Conservation (phyloP, 352 stramenopile genomes). For the Pythium chondricola region DNA sequence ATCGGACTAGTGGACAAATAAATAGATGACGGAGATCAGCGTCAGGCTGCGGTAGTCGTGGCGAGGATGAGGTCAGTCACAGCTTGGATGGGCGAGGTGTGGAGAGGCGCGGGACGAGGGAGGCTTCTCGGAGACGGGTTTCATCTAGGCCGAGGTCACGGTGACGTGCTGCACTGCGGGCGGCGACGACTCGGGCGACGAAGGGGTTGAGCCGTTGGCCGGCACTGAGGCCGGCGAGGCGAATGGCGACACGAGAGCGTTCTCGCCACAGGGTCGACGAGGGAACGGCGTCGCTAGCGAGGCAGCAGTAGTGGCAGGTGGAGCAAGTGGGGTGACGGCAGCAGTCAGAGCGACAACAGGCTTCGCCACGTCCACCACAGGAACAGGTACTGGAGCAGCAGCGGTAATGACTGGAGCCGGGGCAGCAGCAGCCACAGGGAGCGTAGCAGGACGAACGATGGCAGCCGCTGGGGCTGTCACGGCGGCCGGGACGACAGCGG, state of each 20-base stretch:
- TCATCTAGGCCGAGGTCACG: conserved; percentile 51
- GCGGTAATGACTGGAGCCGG: not conserved
- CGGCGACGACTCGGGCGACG: conserved; percentile 38
- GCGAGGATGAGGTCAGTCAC: not conserved
- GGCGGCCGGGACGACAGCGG: not conserved
- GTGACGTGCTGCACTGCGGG: conserved; percentile 61
- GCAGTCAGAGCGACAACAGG: no score
- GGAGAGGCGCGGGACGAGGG: no score
- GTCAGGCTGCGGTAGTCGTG: no score
- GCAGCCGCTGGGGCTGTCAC: conserved; percentile 18
- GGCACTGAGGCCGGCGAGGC: conserved; percentile 32
- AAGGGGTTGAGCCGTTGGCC: conserved; percentile 29
- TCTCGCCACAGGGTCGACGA: conserved; percentile 42
- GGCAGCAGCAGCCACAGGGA: not conserved
- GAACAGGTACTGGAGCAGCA: not conserved
- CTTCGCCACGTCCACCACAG: no score
- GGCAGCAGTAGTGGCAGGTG: conserved; percentile 8
- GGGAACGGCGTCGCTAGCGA: conserved; percentile 25
- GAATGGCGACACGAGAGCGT: conserved; percentile 35
- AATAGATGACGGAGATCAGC: conserved; percentile 4
- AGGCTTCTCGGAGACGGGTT: no score
- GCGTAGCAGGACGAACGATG: not conserved
- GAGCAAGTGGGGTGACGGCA: conserved; percentile 11
- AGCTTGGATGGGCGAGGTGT: not conserved
- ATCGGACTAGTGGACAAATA: conserved; percentile 24